phyloP scores from a whole-genome alignment of 371 early-diverging fungal genomes.

The Nematocida sp. region DNA sequence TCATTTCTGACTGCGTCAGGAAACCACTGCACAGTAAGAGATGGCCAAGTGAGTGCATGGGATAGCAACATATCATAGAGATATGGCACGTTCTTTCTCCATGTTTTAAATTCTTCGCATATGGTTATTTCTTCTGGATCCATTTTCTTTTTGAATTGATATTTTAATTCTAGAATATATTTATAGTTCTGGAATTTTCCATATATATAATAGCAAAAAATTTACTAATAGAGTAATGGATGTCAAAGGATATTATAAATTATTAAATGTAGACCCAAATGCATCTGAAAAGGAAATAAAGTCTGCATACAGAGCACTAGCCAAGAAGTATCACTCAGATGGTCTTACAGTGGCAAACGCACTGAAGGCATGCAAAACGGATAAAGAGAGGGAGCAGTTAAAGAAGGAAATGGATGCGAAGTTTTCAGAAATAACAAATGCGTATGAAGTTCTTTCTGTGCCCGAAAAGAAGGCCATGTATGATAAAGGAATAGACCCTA shows the following conservation, averaged over 20 bases:
- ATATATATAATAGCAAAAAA: slow-evolving; percentile 28
- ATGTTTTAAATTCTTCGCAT: slow-evolving; percentile 85
- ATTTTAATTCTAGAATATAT: neutral
- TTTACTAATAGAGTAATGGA: slow-evolving; percentile 40
- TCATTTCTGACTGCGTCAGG: slow-evolving; percentile 74
- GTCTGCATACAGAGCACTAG: slow-evolving; percentile 58
- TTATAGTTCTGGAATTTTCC: slow-evolving; percentile 46
- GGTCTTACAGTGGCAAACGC: slow-evolving; percentile 34
- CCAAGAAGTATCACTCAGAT: slow-evolving; percentile 59
- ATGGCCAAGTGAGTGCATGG: slow-evolving; percentile 93
- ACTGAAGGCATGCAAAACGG: slow-evolving; percentile 54
- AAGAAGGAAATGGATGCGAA: slow-evolving; percentile 71
- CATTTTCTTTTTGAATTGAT: neutral
- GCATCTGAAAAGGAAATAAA: slow-evolving; percentile 61
- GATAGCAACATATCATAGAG: slow-evolving; percentile 91
- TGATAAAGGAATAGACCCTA: slow-evolving; percentile 73
- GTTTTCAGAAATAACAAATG: slow-evolving; percentile 85
- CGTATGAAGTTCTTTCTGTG: slow-evolving; percentile 84
- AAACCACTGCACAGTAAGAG: slow-evolving; percentile 91
- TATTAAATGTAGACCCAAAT: slow-evolving; percentile 58
- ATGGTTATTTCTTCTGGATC: slow-evolving; percentile 76
- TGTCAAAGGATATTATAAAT: slow-evolving; percentile 65
- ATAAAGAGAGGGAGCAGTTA: slow-evolving; percentile 55
- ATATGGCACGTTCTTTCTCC: slow-evolving; percentile 97
- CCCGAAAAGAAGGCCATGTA: slow-evolving; percentile 81